Percentiles rank a stretch among this genome's conserved stretches.
Evolutionary conservation across 345 rosid genomes (phyloP).

Genomic region (Eucalyptus cloeziana): DNA sequence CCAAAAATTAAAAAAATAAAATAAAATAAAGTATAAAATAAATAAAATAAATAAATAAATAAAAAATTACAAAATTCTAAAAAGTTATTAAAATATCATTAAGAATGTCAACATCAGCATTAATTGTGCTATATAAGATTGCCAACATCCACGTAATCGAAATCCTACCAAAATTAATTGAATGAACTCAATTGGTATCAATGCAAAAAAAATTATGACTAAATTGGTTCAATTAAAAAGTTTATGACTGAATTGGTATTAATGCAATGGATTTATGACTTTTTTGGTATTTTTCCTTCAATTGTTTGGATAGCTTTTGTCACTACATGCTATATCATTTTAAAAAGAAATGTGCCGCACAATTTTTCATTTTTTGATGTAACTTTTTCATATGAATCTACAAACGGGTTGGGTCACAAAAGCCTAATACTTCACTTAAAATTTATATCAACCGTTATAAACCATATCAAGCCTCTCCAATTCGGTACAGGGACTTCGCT

Average conservation of each 20-base stretch:
- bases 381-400: neutral
- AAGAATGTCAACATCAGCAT: accelerated
- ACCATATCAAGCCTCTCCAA: neutral
- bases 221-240: too few relatives aligned
- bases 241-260: accelerated
- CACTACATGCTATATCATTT: neutral
- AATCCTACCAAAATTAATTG: accelerated
- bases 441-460: neutral
- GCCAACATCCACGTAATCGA: accelerated
- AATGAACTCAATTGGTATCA: accelerated
- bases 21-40: accelerated
- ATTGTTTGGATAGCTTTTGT: neutral
- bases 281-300: too few relatives aligned
- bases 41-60: too few relatives aligned
- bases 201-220: accelerated
- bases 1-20: too few relatives aligned
- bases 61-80: too few relatives aligned
- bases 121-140: accelerated
- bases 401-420: neutral
- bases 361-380: neutral
- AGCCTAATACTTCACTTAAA: neutral
- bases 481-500: neutral
- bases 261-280: accelerated
- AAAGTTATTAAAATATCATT: too few relatives aligned
- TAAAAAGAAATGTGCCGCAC: neutral